Evolutionary conservation across 192 early-diverging fungal species (phyloP).

Genomic region (Umbelopsis vinacea): DNA sequence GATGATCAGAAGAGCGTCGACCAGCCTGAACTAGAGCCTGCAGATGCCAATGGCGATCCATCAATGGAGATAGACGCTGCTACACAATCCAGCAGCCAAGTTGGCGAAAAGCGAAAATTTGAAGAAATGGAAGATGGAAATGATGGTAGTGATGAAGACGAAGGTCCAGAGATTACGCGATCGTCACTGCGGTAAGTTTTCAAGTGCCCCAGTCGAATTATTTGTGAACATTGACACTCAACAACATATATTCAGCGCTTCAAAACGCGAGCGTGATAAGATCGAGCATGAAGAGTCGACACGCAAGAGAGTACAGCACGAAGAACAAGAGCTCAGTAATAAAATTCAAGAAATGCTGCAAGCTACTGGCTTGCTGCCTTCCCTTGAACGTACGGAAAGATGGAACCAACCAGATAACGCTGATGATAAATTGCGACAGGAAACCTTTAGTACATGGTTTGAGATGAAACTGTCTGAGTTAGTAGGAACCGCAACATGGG

Average conservation of each 20-base stretch:
- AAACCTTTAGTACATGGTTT: constrained; percentile 26
- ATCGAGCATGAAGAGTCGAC: constrained; percentile 36
- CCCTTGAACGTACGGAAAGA: background rate
- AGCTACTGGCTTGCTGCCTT: background rate
- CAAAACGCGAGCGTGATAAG: constrained; percentile 41
- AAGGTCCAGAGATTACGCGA: constrained; percentile 38
- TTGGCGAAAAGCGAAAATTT: background rate
- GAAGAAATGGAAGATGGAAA: constrained; percentile 18
- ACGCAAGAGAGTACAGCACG: constrained; percentile 29
- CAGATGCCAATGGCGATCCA: background rate
- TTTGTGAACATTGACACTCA: background rate
- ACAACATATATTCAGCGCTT: constrained; percentile 28
- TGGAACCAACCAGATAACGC: background rate
- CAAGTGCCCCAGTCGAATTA: background rate
- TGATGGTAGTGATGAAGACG: constrained; percentile 20
- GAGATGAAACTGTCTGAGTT: constrained; percentile 38
- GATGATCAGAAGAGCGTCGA: background rate
- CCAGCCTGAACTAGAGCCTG: background rate
- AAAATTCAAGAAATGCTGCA: constrained; percentile 26
- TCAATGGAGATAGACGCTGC: background rate
- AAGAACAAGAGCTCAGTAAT: constrained; percentile 30
- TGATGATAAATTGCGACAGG: background rate
- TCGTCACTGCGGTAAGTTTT: constrained; percentile 37
- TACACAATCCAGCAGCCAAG: background rate
- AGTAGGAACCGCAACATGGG: constrained; percentile 24